Base-by-base conservation (phyloP, 352 stramenopile genomes). In the Plasmopara muralis region DNA sequence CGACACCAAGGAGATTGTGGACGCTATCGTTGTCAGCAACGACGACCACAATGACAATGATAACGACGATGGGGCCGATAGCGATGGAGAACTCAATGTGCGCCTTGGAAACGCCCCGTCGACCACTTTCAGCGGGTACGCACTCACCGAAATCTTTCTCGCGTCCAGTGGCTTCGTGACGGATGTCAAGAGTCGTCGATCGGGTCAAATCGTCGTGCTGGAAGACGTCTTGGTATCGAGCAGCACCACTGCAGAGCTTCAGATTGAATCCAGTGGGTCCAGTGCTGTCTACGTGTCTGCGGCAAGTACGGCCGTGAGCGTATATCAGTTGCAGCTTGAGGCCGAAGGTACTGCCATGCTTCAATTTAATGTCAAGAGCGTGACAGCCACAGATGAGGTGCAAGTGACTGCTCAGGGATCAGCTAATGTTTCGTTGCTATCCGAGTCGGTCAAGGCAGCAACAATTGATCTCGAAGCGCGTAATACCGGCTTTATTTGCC, bases 121-220 rank as follows among this genome's bases (percentile, higher is more conserved):
- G 5, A 43, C 55, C 4, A 59, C 50, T 2, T 41, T 60, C 9
- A 63, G 39, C 16, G 63, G 63, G 6, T 68, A 71, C 37, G 29
- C 70, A 31, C 52, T 74, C 34, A 74, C 61, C 0, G 65, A 74
- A 46, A 57, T 74, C 28, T 50, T 61, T 38, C 38, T 74, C 37
- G 43, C 57, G 31, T 57, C 59, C 12, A 54, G 20, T 9, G 53
- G 52, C 8, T 30, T 50, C 43, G 59, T 74, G 43, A 68, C 44
- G 34, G 50, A 70, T 37, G 47, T 74, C 16, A 56, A 65, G 44
- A 70, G 45, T 14, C 39, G 61, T 37, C 59, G 52, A 16, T 63
- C 57, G 13, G 57, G 50, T 12, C 48, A 68, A 13, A 47, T 74
- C 1, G 58, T 74, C 5, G 40, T 74, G 14, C 50, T 68, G 50